phyloP scores from a whole-genome alignment of 2,329 filamentous ascomycete genomes.

The Cyphellophora attinorum region DNA sequence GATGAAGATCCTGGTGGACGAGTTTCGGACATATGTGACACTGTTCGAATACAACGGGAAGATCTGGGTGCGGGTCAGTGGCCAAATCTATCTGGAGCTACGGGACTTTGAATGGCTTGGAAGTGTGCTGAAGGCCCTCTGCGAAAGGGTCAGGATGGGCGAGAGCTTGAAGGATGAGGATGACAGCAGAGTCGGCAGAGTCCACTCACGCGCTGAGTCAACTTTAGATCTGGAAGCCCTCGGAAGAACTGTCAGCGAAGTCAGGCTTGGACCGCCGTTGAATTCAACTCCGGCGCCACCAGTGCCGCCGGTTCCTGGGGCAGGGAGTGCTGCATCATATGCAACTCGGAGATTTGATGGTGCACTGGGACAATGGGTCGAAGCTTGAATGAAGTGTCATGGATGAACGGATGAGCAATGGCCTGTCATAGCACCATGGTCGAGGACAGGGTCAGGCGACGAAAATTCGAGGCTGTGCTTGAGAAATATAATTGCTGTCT shows the following conservation, averaged over 20 bases:
- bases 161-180: slow-evolving; percentile 13
- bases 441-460: too few relatives aligned
- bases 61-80: slow-evolving; percentile 66
- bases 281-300: too few relatives aligned
- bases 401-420: too few relatives aligned
- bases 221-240: slow-evolving; percentile 7
- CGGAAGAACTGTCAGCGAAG: slow-evolving; percentile 1
- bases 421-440: too few relatives aligned
- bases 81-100: slow-evolving; percentile 74
- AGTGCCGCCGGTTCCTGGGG: too few relatives aligned
- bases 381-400: too few relatives aligned
- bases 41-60: slow-evolving; percentile 50
- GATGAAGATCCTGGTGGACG: slow-evolving; percentile 39
- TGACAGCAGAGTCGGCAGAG: not conserved
- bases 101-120: slow-evolving; percentile 68
- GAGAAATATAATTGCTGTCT: too few relatives aligned
- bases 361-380: slow-evolving; percentile 12
- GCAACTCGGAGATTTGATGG: slow-evolving; percentile 9
- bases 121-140: slow-evolving; percentile 47
- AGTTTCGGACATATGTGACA: slow-evolving; percentile 64
- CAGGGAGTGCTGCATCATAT: not conserved
- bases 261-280: not conserved
- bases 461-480: too few relatives aligned
- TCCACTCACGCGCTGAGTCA: slow-evolving; percentile 1
- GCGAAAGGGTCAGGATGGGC: slow-evolving; percentile 33